A percentile compares a stretch with the other conserved stretches of the same genome.
Conservation (phyloP, 306 rosid species). For the Cyclanthera cordifolia region DNA sequence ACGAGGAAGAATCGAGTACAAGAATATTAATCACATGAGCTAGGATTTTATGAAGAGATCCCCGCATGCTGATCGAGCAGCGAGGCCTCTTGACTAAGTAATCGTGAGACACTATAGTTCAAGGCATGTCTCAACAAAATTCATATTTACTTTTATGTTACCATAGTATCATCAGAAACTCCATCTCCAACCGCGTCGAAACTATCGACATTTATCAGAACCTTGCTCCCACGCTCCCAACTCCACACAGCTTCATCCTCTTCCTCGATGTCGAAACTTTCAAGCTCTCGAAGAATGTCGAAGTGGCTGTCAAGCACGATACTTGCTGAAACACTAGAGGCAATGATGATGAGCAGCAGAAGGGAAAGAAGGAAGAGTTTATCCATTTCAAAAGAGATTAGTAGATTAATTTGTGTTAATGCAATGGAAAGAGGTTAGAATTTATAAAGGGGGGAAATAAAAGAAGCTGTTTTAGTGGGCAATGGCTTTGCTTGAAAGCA, state of each 20-base stretch:
- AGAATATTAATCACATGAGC: no score
- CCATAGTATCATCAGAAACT: slow-evolving; percentile 87
- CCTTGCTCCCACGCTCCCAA: slow-evolving; percentile 66
- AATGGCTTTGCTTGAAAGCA: slow-evolving; percentile 99
- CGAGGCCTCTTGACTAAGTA: no score
- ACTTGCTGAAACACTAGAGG: slow-evolving; percentile 48
- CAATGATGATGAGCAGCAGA: slow-evolving; percentile 45
- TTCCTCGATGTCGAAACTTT: slow-evolving; percentile 37
- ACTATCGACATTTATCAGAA: slow-evolving; percentile 66
- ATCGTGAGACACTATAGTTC: no score
- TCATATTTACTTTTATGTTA: not conserved
- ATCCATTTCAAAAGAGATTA: slow-evolving; percentile 36
- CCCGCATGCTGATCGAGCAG: no score
- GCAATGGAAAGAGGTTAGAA: slow-evolving; percentile 42
- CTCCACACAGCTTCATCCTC: slow-evolving; percentile 55
- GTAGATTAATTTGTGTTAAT: slow-evolving; percentile 50
- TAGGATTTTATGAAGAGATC: no score
- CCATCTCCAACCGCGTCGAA: slow-evolving; percentile 85
- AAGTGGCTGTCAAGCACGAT: slow-evolving; percentile 26
- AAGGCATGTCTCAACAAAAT: no score
- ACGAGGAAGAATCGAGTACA: no score
- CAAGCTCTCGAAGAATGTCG: slow-evolving; percentile 41
- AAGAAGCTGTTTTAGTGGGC: slow-evolving; percentile 42
- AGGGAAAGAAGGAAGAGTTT: slow-evolving; percentile 35
- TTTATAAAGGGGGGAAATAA: slow-evolving; percentile 57